Conservation (phyloP, 1,284 basidiomycete genomes). For the Rhodofomes roseus region DNA sequence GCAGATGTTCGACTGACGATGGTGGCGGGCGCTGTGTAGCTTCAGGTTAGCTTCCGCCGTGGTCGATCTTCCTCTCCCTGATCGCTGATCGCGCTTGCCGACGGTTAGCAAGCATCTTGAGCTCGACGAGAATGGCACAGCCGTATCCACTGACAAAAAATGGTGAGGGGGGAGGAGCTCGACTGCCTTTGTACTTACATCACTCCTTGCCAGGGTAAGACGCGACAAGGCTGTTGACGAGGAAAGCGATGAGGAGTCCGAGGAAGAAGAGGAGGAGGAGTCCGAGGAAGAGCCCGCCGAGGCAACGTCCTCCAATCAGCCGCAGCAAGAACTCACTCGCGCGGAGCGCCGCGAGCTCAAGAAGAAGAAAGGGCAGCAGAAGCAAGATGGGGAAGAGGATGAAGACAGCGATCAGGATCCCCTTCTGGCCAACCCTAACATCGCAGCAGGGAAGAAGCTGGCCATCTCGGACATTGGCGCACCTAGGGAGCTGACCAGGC, state of each 20-base stretch:
- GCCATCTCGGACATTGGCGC: constrained; percentile 23
- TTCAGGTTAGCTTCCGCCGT: constrained; percentile 23
- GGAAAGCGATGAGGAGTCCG: constrained; percentile 24
- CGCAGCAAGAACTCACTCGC: constrained; percentile 26
- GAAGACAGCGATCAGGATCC: constrained; percentile 29
- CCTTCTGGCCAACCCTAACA: constrained; percentile 29
- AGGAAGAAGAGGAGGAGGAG: constrained; percentile 25
- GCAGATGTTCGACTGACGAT: not conserved
- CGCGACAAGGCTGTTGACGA: constrained; percentile 20
- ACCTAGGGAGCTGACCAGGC: constrained; percentile 25
- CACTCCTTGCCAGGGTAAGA: constrained; percentile 10
- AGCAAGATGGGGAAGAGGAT: constrained; percentile 18
- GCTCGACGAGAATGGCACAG: constrained; percentile 59
- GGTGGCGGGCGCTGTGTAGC: constrained; percentile 12
- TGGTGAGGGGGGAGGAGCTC: constrained; percentile 28
- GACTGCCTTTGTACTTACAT: constrained; percentile 1
- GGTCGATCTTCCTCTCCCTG: not conserved
- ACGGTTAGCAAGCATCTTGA: constrained; percentile 50
- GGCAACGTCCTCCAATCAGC: constrained; percentile 5
- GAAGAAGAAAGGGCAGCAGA: constrained; percentile 24
- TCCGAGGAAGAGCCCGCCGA: constrained; percentile 19
- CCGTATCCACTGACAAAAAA: constrained; percentile 50
- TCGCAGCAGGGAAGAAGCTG: constrained; percentile 25
- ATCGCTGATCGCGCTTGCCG: not conserved
- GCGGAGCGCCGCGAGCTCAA: constrained; percentile 25